Base-by-base conservation (phyloP, 1,284 basidiomycete species). In the Cystobasidium pallidum region DNA sequence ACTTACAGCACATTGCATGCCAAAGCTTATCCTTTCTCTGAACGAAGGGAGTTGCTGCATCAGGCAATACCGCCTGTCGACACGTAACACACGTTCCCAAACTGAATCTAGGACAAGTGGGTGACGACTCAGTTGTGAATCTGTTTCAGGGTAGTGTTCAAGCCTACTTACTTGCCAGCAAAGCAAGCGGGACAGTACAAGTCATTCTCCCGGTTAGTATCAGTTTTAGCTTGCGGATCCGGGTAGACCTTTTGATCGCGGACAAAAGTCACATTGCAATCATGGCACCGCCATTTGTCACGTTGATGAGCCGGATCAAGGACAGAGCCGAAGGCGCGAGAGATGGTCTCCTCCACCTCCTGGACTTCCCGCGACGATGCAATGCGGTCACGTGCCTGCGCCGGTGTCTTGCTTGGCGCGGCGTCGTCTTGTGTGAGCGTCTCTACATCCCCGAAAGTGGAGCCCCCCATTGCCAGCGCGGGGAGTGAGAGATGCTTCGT, bases 341-440 rank as follows among this genome's bases (percentile, higher is more conserved):
- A 63, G 68, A 71, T 71, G 15, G 68, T 71, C 39, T 71, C 68
- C 43, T 71, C 68, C 15, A 71, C 59, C 24, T 71, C 57, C 15
- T 71, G 57, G 10, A 63, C 15, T 66, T 39, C 36, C 17, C 43
- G 41, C 21, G 51, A 26, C 1, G 52, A 49, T 8, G 49, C 19
- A 0, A 43, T 66, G 10, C 47, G 45, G 52, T 54, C 64, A 54
- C 39, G 49, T 57, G 64, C 24, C 11, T 39, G 17, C 7, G 8
- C 3, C n/a, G 15, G 13, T 19, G 3, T 43, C 10, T 65, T 47
- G 62, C 62, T 65, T 36, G 28, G 21, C 34, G 30, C 54, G 30
- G 28, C 54, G 32, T 57, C 54, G 19, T 57, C 17, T 36, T 36
- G 43, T 52, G 13, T 47, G 47, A 36, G 62, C 26, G 62, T 51